Evolutionary conservation across 768 basidiomycete genomes (phyloP).

Genomic region (Krasilnikovozyma curviuscula): DNA sequence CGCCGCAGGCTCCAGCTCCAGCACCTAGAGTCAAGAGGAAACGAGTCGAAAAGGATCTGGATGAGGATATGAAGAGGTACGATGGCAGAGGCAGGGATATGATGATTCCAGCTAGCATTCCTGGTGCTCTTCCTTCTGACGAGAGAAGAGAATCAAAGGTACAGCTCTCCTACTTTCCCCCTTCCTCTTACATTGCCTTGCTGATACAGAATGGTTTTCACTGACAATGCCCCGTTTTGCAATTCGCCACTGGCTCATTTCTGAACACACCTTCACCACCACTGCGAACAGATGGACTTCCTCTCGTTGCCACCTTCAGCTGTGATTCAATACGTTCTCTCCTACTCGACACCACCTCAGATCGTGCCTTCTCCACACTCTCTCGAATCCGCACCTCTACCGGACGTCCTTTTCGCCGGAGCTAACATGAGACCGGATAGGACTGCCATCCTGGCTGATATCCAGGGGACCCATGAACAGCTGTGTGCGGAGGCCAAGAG

Average conservation of each 20-base stretch:
- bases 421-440: neutral
- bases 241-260: too few species aligned
- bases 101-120: neutral
- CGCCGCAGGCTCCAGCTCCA: neutral
- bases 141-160: too few species aligned
- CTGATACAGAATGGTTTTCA: neutral
- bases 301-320: neutral
- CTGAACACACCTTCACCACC: too few species aligned
- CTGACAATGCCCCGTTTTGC: neutral
- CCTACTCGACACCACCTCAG: too few species aligned
- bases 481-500: slow-evolving; percentile 3
- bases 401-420: neutral
- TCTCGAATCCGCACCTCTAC: neutral
- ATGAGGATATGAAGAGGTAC: neutral
- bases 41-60: neutral
- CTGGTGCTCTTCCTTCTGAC: neutral
- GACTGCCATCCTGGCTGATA: slow-evolving; percentile 11
- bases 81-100: neutral
- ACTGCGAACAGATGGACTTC: too few species aligned
- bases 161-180: too few species aligned
- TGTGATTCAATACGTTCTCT: neutral
- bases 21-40: slow-evolving; percentile 4
- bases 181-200: too few species aligned
- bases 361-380: too few species aligned
- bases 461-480: slow-evolving; percentile 9